Percentiles rank a stretch among this genome's conserved stretches.
These are phyloP conservation scores for Dalbergia cochinchinensis DNA, from an alignment of 306 rosid genomes.

Conservation along the genomic window DNA sequence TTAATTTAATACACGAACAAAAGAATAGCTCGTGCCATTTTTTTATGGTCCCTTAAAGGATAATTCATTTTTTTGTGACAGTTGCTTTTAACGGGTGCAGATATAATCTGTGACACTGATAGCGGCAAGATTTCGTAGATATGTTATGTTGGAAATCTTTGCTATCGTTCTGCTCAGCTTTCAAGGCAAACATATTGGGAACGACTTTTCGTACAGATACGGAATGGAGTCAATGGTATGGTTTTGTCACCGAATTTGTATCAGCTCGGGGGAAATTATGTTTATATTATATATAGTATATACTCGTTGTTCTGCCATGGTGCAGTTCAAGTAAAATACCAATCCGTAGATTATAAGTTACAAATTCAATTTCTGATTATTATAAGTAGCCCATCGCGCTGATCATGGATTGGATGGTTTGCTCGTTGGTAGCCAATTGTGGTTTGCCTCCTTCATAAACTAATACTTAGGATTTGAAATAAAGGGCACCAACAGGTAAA, in stretches of 20 bases:
- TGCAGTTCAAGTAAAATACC: too few relatives aligned
- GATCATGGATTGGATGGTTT: too few relatives aligned
- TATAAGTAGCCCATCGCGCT: not conserved
- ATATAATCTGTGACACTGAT: not conserved
- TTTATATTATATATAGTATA: too few relatives aligned
- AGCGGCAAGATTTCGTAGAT: not conserved
- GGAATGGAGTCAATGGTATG: not conserved
- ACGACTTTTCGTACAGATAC: not conserved
- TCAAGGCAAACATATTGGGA: not conserved
- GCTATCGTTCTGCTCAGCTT: not conserved
- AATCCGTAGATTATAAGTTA: not conserved
- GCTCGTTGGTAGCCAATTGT: not conserved
- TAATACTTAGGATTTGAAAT: constrained; percentile 4
- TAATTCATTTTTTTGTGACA: not conserved
- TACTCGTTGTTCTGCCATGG: too few relatives aligned
- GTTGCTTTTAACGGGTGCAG: not conserved
- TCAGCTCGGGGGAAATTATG: not conserved
- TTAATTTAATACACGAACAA: not conserved
- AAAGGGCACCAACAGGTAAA: not conserved
- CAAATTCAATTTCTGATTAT: not conserved
- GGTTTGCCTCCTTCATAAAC: not conserved
- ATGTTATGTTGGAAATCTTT: not conserved
- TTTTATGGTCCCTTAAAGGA: not conserved
- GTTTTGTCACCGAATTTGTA: not conserved
- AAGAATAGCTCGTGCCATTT: too few relatives aligned